A percentile compares a stretch with the other conserved stretches of the same genome.
These are phyloP conservation scores for Alisma plantagoaquatica DNA, from an alignment of 106 monocot species.

Conservation along the genomic window DNA sequence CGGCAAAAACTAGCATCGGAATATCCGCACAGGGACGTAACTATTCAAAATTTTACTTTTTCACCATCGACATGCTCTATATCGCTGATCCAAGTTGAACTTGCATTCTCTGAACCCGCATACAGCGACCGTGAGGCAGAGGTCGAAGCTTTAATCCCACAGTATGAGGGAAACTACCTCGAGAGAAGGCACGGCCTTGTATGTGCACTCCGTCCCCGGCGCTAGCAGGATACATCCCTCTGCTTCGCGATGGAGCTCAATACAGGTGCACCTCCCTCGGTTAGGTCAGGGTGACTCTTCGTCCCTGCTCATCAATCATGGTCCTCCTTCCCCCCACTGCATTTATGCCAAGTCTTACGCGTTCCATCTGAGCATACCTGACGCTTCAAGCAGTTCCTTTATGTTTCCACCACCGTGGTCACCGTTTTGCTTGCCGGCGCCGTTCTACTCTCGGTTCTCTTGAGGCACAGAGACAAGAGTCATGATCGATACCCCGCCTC, in stretches of 20 bases:
- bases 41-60: no score
- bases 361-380: slow-evolving; percentile 12
- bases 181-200: no score
- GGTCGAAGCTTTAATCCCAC: no score
- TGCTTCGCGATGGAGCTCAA: slow-evolving; percentile 25
- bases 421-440: slow-evolving; percentile 1
- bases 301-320: background rate
- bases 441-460: background rate
- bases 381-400: slow-evolving; percentile 27
- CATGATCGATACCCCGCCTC: background rate
- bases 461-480: slow-evolving; percentile 6
- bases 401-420: background rate
- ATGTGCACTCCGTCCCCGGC: slow-evolving; percentile 17
- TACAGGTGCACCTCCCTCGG: slow-evolving; percentile 22
- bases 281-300: background rate
- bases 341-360: slow-evolving; percentile 17
- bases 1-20: no score
- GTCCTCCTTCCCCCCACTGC: no score
- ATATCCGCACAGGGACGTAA: no score
- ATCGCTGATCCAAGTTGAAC: no score
- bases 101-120: no score
- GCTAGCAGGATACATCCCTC: slow-evolving; percentile 27
- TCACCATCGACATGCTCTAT: no score
- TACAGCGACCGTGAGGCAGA: no score
- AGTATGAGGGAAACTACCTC: no score